Evolutionary conservation across 345 rosid genomes (phyloP), one percentile per base, ranked within the genome.

Genomic region (Anastatica hierochuntica): DNA sequence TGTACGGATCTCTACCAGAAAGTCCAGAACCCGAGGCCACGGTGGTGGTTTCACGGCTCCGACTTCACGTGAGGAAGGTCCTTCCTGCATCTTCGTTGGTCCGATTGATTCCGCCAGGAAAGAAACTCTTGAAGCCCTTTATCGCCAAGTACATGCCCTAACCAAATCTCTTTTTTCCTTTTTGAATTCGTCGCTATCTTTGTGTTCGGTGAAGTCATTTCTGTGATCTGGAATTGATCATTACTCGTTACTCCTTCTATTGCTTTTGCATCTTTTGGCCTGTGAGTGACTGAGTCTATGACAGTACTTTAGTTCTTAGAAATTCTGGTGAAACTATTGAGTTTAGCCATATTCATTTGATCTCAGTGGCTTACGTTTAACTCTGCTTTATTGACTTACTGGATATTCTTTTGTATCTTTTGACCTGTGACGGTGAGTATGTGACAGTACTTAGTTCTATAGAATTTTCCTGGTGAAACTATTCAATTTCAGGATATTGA

Each of bases 71-170:
- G 68, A 63, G 23, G 86, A 90, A 48, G 98, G 83, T 1, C 98
- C 95, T 51, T 89, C 97, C 42, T 89, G 97, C 47, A 68, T 82
- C 58, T 88, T 53, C 74, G 95, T 87, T 20, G 98, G 98, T 14
- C 98, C 96, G 4, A 59, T 90, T 19, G 96, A 90, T 62, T 84
- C 95, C 21, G 98, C 98, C 23, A 81, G 88, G 24, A 67, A 87
- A 74, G 96, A 90, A 76, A 82, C 92, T n/a, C 72, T 90, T 1
- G 98, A 87, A 78, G 98, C 98, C 62, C 96, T 90, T 15, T 90
- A 90, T 61, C 50, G 63, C 52, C 97, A 90, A 59, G 96, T 86
- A 61, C 42, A 26, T 34, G 18, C n/a, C n/a, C n/a, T 38, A 8
- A 19, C 4, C 3, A 15, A 2, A 7, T 37, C 7, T 15, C 8